Evolutionary conservation across 2,329 filamentous ascomycete genomes (phyloP), one percentile per base, ranked within the genome.

Genomic region (Ambrosiella xylebori): DNA sequence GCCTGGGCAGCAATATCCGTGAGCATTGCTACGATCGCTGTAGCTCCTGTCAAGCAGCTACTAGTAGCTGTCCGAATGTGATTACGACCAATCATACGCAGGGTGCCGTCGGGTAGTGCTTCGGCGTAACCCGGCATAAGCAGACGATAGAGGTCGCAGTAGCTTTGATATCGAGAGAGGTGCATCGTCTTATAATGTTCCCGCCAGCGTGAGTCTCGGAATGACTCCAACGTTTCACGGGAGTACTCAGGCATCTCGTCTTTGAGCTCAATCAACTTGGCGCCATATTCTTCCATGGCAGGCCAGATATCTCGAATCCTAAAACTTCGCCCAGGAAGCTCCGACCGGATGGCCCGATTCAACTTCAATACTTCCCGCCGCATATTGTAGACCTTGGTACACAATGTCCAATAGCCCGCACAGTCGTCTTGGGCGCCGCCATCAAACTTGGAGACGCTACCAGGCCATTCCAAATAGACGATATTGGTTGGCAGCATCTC

Each of bases 91-190:
- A 60, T 63, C 2, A 61, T 64, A 2, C 65, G 64, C 5, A 71
- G 62, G 1, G 69, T 64, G 0, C 63, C 64, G 0, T 61, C 57
- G 0, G 70, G 71, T 0, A 71, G 69, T 0, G 71, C 68, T 51
- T 74, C 71, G 2, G 67, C 68, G 49, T 71, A 74, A 11, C 67
- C 69, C 1, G 66, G 66, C 2, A 74, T 62, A 3, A 73, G 66
- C n/a, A 73, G 67, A 1, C 72, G 70, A 57, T 74, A 73, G 3
- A 74, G 60, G 53, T 74, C 72, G 61, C 71, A 73, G 56, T 73
- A 68, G 9, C 68, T 70, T 52, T 74, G 71, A 15, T 73, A 71
- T 64, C 68, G 74, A 0, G 68, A 70, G 15, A 67, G 62, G 59
- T 68, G 66, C 7, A 69, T 59, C 63, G 69, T 65, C n/a, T 70